These are phyloP conservation scores for Mrakia gelida DNA, from an alignment of 768 basidiomycete genomes.

Conservation along the genomic window DNA sequence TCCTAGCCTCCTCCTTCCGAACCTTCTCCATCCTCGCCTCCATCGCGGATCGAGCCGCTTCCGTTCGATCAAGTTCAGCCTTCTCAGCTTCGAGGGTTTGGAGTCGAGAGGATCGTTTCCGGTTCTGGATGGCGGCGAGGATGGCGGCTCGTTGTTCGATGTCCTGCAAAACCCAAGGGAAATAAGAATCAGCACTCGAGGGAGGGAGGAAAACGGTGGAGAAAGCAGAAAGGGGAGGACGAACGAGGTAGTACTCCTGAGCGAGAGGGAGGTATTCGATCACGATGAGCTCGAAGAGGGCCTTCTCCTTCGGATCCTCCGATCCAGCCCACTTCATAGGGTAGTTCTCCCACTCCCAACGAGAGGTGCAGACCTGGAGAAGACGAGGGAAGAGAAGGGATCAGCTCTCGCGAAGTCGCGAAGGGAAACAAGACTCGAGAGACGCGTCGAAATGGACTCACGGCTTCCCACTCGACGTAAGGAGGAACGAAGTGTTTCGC, in stretches of 20 bases:
- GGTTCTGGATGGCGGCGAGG: constrained; percentile 71
- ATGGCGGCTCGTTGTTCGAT: constrained; percentile 52
- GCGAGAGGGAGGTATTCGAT: constrained; percentile 65
- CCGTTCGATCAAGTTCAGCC: constrained; percentile 23
- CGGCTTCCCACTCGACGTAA: constrained; percentile 89
- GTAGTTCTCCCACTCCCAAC: constrained; percentile 79
- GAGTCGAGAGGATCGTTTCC: constrained; percentile 87
- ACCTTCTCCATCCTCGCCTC: constrained; percentile 27
- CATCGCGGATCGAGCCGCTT: constrained; percentile 12
- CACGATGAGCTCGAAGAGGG: constrained; percentile 61
- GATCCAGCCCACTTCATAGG: constrained; percentile 69
- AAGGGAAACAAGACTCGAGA: not conserved
- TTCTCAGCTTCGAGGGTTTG: constrained; percentile 73
- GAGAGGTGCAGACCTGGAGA: constrained; percentile 69
- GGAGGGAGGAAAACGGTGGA: constrained; percentile 45
- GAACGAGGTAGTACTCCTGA: constrained; percentile 63
- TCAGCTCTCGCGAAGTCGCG: not conserved
- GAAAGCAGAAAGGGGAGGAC: constrained; percentile 38
- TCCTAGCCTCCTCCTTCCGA: constrained; percentile 23
- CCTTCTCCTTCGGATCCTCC: constrained; percentile 73
- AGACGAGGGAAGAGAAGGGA: not conserved
- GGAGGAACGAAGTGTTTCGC: constrained; percentile 39
- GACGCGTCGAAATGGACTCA: constrained; percentile 41
- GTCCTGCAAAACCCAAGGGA: not conserved
- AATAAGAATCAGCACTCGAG: not conserved